Conservation (phyloP, 2,329 filamentous ascomycete genomes). For the Pseudocercospora fijiensis region DNA sequence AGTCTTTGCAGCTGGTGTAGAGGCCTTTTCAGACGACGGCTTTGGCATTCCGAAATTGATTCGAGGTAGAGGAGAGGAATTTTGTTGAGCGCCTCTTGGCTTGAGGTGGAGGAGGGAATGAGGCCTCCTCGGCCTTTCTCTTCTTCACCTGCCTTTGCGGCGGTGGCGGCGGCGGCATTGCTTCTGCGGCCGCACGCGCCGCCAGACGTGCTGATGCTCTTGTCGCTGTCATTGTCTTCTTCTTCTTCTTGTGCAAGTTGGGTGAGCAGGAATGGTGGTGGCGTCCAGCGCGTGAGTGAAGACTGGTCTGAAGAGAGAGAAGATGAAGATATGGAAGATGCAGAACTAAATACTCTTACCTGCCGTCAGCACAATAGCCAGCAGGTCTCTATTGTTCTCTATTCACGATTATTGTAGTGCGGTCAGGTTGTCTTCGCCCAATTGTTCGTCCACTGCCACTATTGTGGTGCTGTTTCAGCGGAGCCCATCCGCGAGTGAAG, state of each 20-base stretch:
- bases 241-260: neutral
- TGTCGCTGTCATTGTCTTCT: neutral
- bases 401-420: neutral
- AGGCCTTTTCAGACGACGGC: too few relatives aligned
- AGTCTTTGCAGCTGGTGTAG: too few relatives aligned
- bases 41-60: too few relatives aligned
- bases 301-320: neutral
- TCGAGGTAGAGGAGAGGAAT: neutral
- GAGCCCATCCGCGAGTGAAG: neutral
- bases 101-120: conserved; percentile 1
- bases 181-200: neutral
- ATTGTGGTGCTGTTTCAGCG: neutral
- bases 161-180: neutral
- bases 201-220: conserved; percentile 1
- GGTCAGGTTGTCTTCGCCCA: neutral
- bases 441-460: neutral
- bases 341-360: conserved; percentile 2
- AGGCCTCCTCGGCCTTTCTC: conserved; percentile 4
- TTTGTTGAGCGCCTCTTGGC: neutral
- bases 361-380: neutral
- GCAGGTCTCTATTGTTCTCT: neutral
- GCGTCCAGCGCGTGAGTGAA: neutral
- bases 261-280: neutral
- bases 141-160: neutral
- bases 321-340: neutral